phyloP scores from a whole-genome alignment of 2,329 filamentous ascomycete species.

The Geosmithia flava region DNA sequence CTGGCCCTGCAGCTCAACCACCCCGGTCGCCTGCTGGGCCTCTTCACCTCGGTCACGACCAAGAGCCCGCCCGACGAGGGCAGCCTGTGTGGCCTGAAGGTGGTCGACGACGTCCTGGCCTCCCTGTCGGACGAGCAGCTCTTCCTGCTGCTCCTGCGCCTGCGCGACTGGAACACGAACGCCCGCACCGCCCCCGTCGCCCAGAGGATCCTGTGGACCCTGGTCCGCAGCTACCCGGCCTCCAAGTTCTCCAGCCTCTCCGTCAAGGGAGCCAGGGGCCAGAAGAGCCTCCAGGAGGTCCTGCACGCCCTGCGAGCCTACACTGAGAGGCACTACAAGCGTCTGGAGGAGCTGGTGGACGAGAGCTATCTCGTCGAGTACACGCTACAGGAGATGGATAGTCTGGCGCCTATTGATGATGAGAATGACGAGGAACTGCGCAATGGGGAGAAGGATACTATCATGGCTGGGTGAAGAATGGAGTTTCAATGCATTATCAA shows the following conservation, averaged over 20 bases:
- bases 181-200: conserved; percentile 74
- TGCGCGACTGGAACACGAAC: conserved; percentile 97
- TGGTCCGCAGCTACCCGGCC: conserved; percentile 73
- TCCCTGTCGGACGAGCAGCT: conserved; percentile 75
- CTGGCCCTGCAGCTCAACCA: conserved; percentile 91
- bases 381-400: conserved; percentile 87
- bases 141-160: conserved; percentile 64
- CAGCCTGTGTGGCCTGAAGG: conserved; percentile 50
- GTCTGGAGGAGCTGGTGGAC: conserved; percentile 80
- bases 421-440: conserved; percentile 16
- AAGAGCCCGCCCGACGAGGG: conserved; percentile 45
- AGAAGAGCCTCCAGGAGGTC: conserved; percentile 67
- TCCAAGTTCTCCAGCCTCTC: conserved; percentile 62
- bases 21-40: conserved; percentile 68
- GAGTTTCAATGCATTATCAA: neutral
- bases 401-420: conserved; percentile 35
- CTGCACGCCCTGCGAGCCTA: conserved; percentile 80
- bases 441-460: conserved; percentile 24
- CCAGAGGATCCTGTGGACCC: conserved; percentile 68
- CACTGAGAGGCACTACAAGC: conserved; percentile 83
- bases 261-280: conserved; percentile 39
- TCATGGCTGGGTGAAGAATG: conserved; percentile 18
- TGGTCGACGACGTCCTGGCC: conserved; percentile 76
- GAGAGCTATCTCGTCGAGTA: conserved; percentile 94
- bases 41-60: conserved; percentile 73